A percentile compares a stretch with the other conserved stretches of the same genome.
These are phyloP conservation scores for Globisporangium canariense DNA, from an alignment of 352 stramenopile genomes.

Conservation along the genomic window DNA sequence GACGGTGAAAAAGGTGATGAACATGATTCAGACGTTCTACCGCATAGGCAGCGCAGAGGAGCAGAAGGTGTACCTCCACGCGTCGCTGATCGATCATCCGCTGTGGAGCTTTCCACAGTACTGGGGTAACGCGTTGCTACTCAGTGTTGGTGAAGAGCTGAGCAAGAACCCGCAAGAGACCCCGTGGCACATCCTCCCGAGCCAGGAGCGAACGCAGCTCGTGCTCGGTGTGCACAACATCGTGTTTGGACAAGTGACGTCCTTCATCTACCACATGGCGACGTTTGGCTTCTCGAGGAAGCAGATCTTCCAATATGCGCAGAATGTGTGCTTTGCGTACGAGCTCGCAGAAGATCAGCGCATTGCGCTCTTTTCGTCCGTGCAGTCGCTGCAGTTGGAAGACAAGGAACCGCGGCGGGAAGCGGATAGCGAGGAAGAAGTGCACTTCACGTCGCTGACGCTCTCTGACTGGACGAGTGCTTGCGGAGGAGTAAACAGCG, in stretches of 20 bases:
- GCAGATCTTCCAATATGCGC: constrained; percentile 69
- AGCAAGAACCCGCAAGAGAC: constrained; percentile 61
- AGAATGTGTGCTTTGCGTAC: constrained; percentile 78
- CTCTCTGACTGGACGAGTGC: constrained; percentile 63
- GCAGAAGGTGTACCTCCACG: constrained; percentile 61
- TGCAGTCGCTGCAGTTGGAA: constrained; percentile 36
- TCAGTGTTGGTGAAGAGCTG: constrained; percentile 76
- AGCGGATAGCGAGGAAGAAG: constrained; percentile 24
- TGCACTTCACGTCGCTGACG: constrained; percentile 63
- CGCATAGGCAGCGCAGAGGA: constrained; percentile 25
- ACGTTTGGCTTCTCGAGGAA: constrained; percentile 62
- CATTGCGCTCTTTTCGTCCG: constrained; percentile 57
- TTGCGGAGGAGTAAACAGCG: constrained; percentile 16
- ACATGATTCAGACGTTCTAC: constrained; percentile 86
- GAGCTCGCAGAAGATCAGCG: constrained; percentile 78
- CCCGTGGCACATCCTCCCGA: constrained; percentile 64
- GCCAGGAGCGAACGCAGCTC: constrained; percentile 57
- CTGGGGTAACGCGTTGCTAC: constrained; percentile 70
- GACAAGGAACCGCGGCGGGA: constrained; percentile 19
- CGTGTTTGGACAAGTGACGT: constrained; percentile 69
- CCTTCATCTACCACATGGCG: constrained; percentile 75
- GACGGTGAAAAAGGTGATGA: constrained; percentile 74
- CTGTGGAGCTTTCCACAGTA: constrained; percentile 67
- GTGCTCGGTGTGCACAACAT: constrained; percentile 77
- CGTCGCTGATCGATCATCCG: constrained; percentile 43